Evolutionary conservation across 352 stramenopile genomes (phyloP).

Genomic region (Blastocystis sp.): DNA sequence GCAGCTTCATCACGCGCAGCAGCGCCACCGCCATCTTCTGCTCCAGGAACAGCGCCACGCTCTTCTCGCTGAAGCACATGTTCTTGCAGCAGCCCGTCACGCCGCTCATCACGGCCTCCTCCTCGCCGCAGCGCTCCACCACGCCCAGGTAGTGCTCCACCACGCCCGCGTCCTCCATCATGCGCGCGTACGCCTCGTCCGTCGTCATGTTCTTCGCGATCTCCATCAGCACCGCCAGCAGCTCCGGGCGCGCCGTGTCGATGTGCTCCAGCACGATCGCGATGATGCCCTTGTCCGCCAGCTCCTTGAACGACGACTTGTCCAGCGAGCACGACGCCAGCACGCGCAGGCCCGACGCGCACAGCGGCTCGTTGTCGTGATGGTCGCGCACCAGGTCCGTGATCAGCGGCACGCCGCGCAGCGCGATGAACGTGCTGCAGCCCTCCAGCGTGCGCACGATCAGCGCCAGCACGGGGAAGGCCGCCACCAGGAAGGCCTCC

Average conservation of each 20-base stretch:
- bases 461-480: conserved; percentile 61
- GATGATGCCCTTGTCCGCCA: conserved; percentile 54
- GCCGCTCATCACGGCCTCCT: conserved; percentile 52
- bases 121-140: conserved; percentile 22
- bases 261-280: conserved; percentile 62
- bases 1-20: conserved; percentile 36
- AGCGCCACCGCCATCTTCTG: conserved; percentile 30
- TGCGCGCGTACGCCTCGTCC: conserved; percentile 46
- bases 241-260: conserved; percentile 46
- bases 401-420: conserved; percentile 55
- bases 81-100: conserved; percentile 52
- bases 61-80: conserved; percentile 50
- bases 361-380: conserved; percentile 57
- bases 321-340: conserved; percentile 64
- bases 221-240: conserved; percentile 60
- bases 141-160: conserved; percentile 51
- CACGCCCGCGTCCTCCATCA: conserved; percentile 51
- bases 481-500: conserved; percentile 44
- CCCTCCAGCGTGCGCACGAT: conserved; percentile 60
- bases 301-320: conserved; percentile 66
- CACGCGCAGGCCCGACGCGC: conserved; percentile 58
- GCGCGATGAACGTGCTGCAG: conserved; percentile 62
- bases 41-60: conserved; percentile 25
- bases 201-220: conserved; percentile 64
- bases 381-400: conserved; percentile 64